phyloP scores from a whole-genome alignment of 2,329 filamentous ascomycete species.

The Falciphora oryzae region DNA sequence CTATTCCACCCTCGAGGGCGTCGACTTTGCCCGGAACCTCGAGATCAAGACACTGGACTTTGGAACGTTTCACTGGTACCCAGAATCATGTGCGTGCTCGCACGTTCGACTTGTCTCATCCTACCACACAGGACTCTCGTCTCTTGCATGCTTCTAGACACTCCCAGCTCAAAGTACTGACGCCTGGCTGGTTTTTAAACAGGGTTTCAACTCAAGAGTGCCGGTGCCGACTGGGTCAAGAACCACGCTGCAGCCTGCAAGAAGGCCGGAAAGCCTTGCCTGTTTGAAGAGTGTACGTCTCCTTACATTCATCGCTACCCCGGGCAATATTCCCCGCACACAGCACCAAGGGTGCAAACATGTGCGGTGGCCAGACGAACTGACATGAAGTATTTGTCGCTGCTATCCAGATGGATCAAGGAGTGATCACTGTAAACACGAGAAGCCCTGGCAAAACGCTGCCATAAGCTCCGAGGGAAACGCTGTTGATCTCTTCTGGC shows the following conservation, averaged over 20 bases:
- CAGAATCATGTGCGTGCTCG: conserved; percentile 24
- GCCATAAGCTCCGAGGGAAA: conserved; percentile 27
- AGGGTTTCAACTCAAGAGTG: conserved; percentile 28
- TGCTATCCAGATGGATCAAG: conserved; percentile 18
- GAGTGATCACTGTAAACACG: conserved; percentile 19
- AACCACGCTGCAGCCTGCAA: conserved; percentile 32
- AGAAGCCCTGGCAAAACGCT: conserved; percentile 26
- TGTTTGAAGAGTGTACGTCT: conserved; percentile 35
- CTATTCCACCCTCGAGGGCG: conserved; percentile 42
- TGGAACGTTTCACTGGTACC: conserved; percentile 36
- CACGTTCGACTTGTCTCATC: neutral
- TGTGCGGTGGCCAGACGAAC: neutral
- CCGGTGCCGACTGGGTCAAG: conserved; percentile 30
- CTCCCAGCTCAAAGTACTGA: neutral
- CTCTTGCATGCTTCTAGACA: no score
- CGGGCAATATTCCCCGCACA: neutral
- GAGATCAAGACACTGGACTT: conserved; percentile 46
- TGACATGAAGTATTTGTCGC: neutral
- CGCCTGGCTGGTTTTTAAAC: neutral
- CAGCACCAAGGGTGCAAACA: neutral
- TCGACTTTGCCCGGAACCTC: conserved; percentile 47
- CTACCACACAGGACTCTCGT: neutral
- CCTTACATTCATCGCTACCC: neutral
- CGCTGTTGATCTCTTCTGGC: conserved; percentile 34
- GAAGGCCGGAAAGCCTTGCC: conserved; percentile 32